These are phyloP conservation scores for Rugonectria rugulosa DNA, from an alignment of 2,329 filamentous ascomycete species.

Conservation along the genomic window DNA sequence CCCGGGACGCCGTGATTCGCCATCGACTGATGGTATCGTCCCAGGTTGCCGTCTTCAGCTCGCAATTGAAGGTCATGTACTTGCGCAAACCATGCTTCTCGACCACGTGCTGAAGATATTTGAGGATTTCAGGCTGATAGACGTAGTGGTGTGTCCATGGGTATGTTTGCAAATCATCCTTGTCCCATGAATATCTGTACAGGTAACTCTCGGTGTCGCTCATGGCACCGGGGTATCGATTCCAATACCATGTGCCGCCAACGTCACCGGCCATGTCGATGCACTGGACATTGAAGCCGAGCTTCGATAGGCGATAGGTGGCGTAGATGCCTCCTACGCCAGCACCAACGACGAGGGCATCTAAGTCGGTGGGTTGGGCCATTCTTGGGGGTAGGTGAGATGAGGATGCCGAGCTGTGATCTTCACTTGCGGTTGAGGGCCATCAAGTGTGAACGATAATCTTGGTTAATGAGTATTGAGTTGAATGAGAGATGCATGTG, in stretches of 20 bases:
- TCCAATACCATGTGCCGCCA: slow-evolving; percentile 24
- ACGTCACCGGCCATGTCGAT: slow-evolving; percentile 19
- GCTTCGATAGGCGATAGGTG: slow-evolving; percentile 1
- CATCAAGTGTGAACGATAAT: no score
- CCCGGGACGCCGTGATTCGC: slow-evolving; percentile 36
- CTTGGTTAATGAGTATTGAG: no score
- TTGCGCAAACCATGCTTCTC: slow-evolving; percentile 35
- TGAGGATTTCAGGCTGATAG: slow-evolving; percentile 23
- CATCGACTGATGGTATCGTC: slow-evolving; percentile 40
- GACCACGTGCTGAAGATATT: slow-evolving; percentile 18
- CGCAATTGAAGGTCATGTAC: slow-evolving; percentile 50
- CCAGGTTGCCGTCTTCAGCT: slow-evolving; percentile 43
- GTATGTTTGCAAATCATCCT: slow-evolving; percentile 18
- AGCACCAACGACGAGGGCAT: slow-evolving; percentile 21
- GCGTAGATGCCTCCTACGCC: slow-evolving; percentile 18
- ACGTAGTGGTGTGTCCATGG: slow-evolving; percentile 20
- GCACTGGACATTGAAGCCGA: slow-evolving; percentile 9
- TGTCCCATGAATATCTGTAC: slow-evolving; percentile 24
- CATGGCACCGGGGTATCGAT: slow-evolving; percentile 23
- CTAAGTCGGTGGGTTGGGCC: not conserved
- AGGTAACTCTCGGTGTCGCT: slow-evolving; percentile 21
- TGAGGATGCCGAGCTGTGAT: no score
- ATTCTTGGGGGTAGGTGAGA: no score
- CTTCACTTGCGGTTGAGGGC: no score
- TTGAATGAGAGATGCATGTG: no score